These are phyloP conservation scores for Trametes coccinea DNA, from an alignment of 768 basidiomycete genomes.

Conservation along the genomic window DNA sequence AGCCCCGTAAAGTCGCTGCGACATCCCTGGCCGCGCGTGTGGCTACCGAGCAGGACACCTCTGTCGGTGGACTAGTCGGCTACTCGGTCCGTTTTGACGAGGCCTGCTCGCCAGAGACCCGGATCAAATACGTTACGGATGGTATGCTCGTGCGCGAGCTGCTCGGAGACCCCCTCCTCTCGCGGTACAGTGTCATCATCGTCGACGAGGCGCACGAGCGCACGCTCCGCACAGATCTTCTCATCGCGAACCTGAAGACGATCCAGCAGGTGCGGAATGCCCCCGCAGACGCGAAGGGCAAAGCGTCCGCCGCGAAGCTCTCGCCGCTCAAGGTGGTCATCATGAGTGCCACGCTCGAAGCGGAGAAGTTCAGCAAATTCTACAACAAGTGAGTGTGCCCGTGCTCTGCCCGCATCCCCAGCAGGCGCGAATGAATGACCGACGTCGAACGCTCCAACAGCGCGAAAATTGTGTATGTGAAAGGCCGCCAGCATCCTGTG, in stretches of 20 bases:
- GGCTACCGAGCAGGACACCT: constrained; percentile 73
- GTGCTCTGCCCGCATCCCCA: not conserved
- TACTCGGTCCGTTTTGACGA: constrained; percentile 98
- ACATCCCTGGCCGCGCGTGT: constrained; percentile 93
- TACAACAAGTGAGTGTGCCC: constrained; percentile 66
- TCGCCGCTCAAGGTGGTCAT: constrained; percentile 88
- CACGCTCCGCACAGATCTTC: constrained; percentile 88
- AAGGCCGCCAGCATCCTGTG: constrained; percentile 93
- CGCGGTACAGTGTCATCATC: constrained; percentile 82
- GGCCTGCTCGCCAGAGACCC: constrained; percentile 63
- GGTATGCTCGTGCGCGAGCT: constrained; percentile 97
- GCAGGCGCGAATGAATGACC: not conserved
- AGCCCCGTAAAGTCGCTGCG: constrained; percentile 93
- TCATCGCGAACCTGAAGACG: constrained; percentile 86
- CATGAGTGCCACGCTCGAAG: constrained; percentile 98
- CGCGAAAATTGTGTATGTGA: constrained; percentile 85
- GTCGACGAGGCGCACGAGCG: constrained; percentile 98
- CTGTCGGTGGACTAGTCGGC: constrained; percentile 79
- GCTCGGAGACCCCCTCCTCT: constrained; percentile 72
- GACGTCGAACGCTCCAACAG: constrained; percentile 39
- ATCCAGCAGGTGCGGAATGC: constrained; percentile 71
- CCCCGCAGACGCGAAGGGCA: constrained; percentile 35
- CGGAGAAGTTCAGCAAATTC: constrained; percentile 90
- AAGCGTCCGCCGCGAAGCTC: constrained; percentile 33
- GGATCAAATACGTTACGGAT: constrained; percentile 96